phyloP scores from a whole-genome alignment of 495 filamentous ascomycete genomes.

The Hamigera avellanea region DNA sequence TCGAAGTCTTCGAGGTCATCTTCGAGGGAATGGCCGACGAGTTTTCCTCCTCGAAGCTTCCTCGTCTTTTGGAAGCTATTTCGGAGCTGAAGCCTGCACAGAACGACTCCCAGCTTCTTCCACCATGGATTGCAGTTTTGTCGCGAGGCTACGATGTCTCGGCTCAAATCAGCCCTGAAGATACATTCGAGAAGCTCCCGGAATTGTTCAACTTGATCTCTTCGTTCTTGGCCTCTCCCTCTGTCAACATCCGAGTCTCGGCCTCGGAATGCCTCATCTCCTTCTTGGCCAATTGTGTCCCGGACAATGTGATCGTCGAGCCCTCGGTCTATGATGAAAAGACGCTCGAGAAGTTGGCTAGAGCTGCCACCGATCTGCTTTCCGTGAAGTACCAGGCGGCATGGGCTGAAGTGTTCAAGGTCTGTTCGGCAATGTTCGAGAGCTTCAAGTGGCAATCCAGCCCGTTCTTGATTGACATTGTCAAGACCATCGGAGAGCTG shows the following conservation, averaged over 20 bases:
- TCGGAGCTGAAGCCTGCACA: conserved; percentile 78
- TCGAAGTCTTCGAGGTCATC: conserved; percentile 93
- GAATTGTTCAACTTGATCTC: conserved; percentile 67
- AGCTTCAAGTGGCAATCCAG: conserved; percentile 72
- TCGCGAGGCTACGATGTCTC: conserved; percentile 91
- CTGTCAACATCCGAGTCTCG: conserved; percentile 83
- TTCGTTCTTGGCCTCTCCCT: conserved; percentile 69
- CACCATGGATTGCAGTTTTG: conserved; percentile 91
- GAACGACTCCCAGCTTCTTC: conserved; percentile 84
- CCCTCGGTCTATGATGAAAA: conserved; percentile 84
- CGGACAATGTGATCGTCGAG: conserved; percentile 65
- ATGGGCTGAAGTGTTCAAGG: conserved; percentile 91
- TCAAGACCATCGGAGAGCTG: conserved; percentile 73
- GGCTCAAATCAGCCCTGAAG: conserved; percentile 69
- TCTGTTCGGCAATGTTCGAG: conserved; percentile 78
- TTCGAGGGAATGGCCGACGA: conserved; percentile 85
- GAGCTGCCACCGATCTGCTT: conserved; percentile 55
- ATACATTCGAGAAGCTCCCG: conserved; percentile 81
- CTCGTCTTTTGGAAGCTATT: conserved; percentile 75
- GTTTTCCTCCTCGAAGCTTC: conserved; percentile 75
- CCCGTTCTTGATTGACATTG: conserved; percentile 61
- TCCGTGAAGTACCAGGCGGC: conserved; percentile 86
- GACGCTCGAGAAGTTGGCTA: conserved; percentile 62
- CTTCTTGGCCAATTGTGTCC: conserved; percentile 79
- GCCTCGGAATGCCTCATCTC: conserved; percentile 92